Evolutionary conservation across 192 early-diverging fungal genomes (phyloP).

Genomic region (Coemansia sp.): DNA sequence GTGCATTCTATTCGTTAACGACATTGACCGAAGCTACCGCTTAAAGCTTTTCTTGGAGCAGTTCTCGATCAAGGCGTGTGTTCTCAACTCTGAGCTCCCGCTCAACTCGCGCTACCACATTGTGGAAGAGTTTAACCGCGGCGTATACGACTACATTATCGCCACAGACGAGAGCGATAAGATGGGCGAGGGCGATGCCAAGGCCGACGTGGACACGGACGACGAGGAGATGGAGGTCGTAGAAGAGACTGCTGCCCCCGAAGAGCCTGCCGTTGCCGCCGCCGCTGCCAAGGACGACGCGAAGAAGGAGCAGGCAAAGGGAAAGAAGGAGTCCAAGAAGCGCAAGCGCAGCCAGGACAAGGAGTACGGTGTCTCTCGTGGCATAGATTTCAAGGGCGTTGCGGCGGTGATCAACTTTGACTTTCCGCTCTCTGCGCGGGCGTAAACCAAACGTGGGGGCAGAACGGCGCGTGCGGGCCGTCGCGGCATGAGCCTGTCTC

Average conservation of each 20-base stretch:
- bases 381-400: slow-evolving; percentile 94
- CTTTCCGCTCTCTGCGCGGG: slow-evolving; percentile 79
- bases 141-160: slow-evolving; percentile 93
- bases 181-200: slow-evolving; percentile 65
- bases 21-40: slow-evolving; percentile 90
- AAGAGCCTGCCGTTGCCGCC: slow-evolving; percentile 20
- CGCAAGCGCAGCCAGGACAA: slow-evolving; percentile 64
- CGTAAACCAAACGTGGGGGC: slow-evolving; percentile 94
- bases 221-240: slow-evolving; percentile 34
- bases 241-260: slow-evolving; percentile 26
- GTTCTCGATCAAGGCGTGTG: slow-evolving; percentile 88
- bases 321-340: slow-evolving; percentile 44
- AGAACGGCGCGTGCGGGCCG: slow-evolving; percentile 92
- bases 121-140: slow-evolving; percentile 96
- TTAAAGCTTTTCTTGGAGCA: slow-evolving; percentile 95
- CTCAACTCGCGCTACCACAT: slow-evolving; percentile 91
- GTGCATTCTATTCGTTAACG: slow-evolving; percentile 93
- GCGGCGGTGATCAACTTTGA: slow-evolving; percentile 97
- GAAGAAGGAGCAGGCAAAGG: slow-evolving; percentile 23
- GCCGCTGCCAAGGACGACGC: slow-evolving; percentile 9
- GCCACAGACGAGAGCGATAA: slow-evolving; percentile 89
- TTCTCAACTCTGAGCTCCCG: slow-evolving; percentile 95
- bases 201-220: slow-evolving; percentile 58
- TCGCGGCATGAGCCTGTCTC: slow-evolving; percentile 86
- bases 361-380: slow-evolving; percentile 95